A percentile compares a stretch with the other conserved stretches of the same genome.
These are phyloP conservation scores for Alnus rubra DNA, from an alignment of 306 rosid genomes.

Conservation along the genomic window DNA sequence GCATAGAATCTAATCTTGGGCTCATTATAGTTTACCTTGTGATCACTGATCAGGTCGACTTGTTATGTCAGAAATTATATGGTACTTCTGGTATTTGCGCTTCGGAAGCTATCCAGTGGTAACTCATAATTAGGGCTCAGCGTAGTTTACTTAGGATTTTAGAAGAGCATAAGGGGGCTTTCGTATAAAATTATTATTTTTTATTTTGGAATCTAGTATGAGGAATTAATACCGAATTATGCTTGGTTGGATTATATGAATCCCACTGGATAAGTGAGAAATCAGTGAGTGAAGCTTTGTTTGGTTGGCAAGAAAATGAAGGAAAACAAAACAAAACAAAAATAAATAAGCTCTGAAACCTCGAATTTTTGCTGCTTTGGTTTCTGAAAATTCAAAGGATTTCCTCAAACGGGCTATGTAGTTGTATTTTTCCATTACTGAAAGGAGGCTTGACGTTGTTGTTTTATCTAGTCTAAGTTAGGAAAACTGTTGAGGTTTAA, in stretches of 20 bases:
- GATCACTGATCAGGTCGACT: not conserved
- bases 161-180: not conserved
- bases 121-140: not conserved
- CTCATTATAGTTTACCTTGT: not conserved
- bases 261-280: not conserved
- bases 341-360: not conserved
- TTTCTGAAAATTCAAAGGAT: not conserved
- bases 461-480: not conserved
- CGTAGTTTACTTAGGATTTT: slow-evolving; percentile 8
- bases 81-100: not conserved
- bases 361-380: not conserved
- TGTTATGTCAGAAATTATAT: not conserved
- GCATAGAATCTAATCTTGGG: not conserved
- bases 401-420: not conserved
- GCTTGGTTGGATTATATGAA: not conserved
- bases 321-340: not conserved
- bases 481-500: no score
- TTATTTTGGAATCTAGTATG: not conserved
- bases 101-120: not conserved
- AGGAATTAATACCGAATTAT: not conserved
- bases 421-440: not conserved
- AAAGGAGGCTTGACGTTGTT: not conserved
- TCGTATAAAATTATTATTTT: not conserved
- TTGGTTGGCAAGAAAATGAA: not conserved
- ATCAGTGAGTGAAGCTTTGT: not conserved